Conservation (phyloP, 1,284 basidiomycete species). For the Wallemia mellicola region DNA sequence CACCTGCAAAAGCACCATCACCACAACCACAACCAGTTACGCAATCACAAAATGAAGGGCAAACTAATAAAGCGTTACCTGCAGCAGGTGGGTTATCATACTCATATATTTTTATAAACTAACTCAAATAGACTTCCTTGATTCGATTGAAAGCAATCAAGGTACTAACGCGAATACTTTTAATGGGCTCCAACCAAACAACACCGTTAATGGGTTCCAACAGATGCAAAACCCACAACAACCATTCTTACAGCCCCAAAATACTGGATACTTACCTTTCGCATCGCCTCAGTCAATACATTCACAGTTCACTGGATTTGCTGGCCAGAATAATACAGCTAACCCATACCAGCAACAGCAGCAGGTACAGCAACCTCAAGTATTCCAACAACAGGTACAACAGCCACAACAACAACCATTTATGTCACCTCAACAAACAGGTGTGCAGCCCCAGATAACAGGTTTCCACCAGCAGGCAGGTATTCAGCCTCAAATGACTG, state of each 20-base stretch:
- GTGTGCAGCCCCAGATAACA: not conserved
- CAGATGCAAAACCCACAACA: conserved; percentile 21
- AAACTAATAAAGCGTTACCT: not conserved
- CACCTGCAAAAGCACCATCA: conserved; percentile 3
- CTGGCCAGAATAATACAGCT: conserved; percentile 13
- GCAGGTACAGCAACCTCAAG: conserved; percentile 3
- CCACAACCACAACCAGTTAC: conserved; percentile 7
- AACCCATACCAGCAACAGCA: conserved; percentile 7
- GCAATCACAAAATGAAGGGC: conserved; percentile 2
- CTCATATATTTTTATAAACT: not conserved
- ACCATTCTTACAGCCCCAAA: conserved; percentile 36
- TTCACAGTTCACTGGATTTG: conserved; percentile 31
- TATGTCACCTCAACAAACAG: not conserved
- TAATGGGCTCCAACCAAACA: conserved; percentile 4
- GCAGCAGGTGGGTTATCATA: conserved; percentile 2
- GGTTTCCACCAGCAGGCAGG: too few relatives aligned
- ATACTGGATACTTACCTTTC: conserved; percentile 20
- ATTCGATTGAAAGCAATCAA: not conserved
- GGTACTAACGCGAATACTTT: not conserved
- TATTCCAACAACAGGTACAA: not conserved
- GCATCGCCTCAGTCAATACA: conserved; percentile 15
- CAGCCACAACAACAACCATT: not conserved
- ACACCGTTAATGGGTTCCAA: too few relatives aligned
- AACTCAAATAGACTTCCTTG: not conserved
- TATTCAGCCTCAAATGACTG: conserved; percentile 9